Conservation (phyloP, 2,329 filamentous ascomycete genomes). For the Talaromyces verruculosus region DNA sequence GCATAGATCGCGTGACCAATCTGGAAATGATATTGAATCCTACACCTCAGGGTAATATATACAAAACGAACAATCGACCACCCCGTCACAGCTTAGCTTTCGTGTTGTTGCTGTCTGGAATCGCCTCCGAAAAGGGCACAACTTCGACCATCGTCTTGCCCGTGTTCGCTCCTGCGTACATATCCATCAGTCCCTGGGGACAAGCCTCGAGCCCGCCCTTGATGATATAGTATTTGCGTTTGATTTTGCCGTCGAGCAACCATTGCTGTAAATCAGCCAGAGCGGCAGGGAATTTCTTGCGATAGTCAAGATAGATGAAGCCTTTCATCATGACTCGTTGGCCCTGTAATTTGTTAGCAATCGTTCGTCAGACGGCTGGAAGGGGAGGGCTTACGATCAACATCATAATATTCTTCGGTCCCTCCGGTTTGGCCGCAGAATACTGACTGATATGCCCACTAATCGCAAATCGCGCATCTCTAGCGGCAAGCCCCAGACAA, state of each 20-base stretch:
- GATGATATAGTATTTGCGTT: slow-evolving; percentile 69
- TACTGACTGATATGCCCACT: slow-evolving; percentile 71
- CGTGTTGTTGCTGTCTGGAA: slow-evolving; percentile 29
- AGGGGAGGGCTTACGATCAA: slow-evolving; percentile 42
- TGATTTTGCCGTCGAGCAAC: slow-evolving; percentile 70
- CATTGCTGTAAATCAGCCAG: slow-evolving; percentile 63
- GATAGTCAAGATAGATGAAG: slow-evolving; percentile 72
- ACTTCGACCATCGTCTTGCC: slow-evolving; percentile 60
- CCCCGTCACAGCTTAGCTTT: slow-evolving; percentile 42
- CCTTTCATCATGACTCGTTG: slow-evolving; percentile 59
- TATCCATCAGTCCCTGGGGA: slow-evolving; percentile 61
- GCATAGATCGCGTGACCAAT: background rate
- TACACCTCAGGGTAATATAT: background rate
- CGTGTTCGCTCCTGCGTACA: slow-evolving; percentile 70
- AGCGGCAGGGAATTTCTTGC: slow-evolving; percentile 58
- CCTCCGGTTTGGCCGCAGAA: slow-evolving; percentile 58
- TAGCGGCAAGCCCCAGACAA: slow-evolving; percentile 63
- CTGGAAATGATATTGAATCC: background rate
- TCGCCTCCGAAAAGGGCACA: slow-evolving; percentile 36
- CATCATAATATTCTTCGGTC: slow-evolving; percentile 53
- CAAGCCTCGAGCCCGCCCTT: slow-evolving; percentile 66
- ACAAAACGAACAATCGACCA: background rate
- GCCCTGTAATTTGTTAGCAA: slow-evolving; percentile 28
- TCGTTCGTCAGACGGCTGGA: too few relatives aligned
- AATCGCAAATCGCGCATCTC: slow-evolving; percentile 65